Evolutionary conservation across 768 basidiomycete genomes (phyloP).

Genomic region (Holtermanniella nyarrowii): DNA sequence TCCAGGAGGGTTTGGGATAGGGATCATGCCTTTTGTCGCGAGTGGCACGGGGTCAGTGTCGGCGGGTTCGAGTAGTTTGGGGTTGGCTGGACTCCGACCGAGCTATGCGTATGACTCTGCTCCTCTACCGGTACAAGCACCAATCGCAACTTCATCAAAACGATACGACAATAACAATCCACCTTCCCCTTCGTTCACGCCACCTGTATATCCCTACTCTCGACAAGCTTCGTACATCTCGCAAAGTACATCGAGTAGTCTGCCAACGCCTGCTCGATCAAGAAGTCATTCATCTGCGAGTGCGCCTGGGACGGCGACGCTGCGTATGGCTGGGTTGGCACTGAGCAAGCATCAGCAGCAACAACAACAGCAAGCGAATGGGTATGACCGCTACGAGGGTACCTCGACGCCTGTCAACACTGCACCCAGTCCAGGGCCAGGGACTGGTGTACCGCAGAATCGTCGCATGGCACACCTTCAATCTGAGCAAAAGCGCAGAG

Average conservation of each 20-base stretch:
- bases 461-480: slow-evolving; percentile 32
- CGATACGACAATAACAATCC: neutral
- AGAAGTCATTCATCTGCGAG: slow-evolving; percentile 3
- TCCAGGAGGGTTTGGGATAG: neutral
- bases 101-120: slow-evolving; percentile 1
- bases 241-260: neutral
- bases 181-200: neutral
- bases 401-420: neutral
- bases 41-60: no score
- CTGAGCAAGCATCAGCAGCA: neutral
- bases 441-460: slow-evolving; percentile 14
- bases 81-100: neutral
- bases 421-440: neutral
- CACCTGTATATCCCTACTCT: neutral
- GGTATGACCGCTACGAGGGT: neutral
- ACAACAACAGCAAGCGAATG: neutral
- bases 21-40: no score
- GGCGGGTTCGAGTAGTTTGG: no score
- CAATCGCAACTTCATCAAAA: neutral
- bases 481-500: slow-evolving; percentile 37
- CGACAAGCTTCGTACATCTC: neutral
- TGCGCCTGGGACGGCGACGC: neutral
- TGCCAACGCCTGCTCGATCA: neutral
- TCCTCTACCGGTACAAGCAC: neutral
- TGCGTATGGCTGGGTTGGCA: neutral